A percentile compares a stretch with the other conserved stretches of the same genome.
Conservation (phyloP, 2,329 filamentous ascomycete genomes). For the Thielaviopsis populi region DNA sequence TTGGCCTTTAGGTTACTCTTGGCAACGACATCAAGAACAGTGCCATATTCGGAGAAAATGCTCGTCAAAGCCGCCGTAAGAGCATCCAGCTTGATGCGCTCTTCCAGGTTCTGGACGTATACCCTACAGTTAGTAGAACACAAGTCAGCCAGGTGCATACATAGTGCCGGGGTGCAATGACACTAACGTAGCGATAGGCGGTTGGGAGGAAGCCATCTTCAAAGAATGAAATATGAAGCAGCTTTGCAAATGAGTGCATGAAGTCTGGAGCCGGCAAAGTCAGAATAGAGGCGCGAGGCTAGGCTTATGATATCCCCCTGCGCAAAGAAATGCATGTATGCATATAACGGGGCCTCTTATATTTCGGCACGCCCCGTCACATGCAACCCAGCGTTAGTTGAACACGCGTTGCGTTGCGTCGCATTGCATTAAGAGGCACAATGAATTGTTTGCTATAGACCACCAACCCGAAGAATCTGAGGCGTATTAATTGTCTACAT, state of each 20-base stretch:
- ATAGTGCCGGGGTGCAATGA: constrained; percentile 57
- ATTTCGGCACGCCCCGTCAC: background rate
- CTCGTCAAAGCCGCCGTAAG: constrained; percentile 58
- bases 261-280: constrained; percentile 2
- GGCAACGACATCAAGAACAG: constrained; percentile 67
- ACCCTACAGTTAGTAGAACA: constrained; percentile 31
- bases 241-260: background rate
- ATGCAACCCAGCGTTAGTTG: background rate
- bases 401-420: too few species aligned
- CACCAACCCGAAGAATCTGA: background rate
- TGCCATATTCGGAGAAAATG: constrained; percentile 81
- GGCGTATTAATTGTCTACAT: background rate
- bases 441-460: too few species aligned
- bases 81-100: constrained; percentile 69
- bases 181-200: constrained; percentile 53
- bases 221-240: constrained; percentile 1
- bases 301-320: background rate
- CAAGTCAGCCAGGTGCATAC: constrained; percentile 26
- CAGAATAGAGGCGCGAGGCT: background rate
- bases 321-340: background rate
- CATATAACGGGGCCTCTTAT: background rate
- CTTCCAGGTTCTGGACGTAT: constrained; percentile 74
- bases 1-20: constrained; percentile 86
- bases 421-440: too few species aligned
- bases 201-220: constrained; percentile 28